Evolutionary conservation across 345 rosid species (phyloP), one percentile per base, ranked within the genome.

Genomic region (Stellera chamaejasme): DNA sequence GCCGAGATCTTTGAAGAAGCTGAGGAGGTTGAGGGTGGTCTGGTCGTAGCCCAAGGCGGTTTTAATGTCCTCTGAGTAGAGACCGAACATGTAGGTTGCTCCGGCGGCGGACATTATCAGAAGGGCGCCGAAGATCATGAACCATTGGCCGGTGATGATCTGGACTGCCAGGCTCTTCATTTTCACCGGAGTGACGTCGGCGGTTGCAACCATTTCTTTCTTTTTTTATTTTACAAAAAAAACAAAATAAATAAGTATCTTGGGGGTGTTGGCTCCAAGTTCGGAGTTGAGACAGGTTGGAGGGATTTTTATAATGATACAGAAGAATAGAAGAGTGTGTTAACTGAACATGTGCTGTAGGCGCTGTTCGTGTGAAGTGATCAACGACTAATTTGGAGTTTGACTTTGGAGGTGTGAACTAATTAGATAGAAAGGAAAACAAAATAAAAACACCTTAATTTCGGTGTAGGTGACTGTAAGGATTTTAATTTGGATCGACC

Each of bases 1-100:
- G 0, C 90, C 90, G 0, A 83, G 58, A 46, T 83, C 90, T 44
- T 83, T 83, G 75, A 75, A 83, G 72, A 80, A 80, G 51, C 86
- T 78, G 27, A 83, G 80, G 26, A 83, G 69, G 55, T 64, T 80
- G 46, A 83, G 70, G 53, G 90, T 83, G n/a, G 78, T 63, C 57
- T 83, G 90, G 67, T 83, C 86, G 42, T 83, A 83, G 2, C 82
- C 79, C 0, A 83, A 65, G 13, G 74, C 3, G 0, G 1, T 0
- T 56, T 83, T 83, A 28, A 83, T 76, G 0, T 69, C 80, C 1
- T 3, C 2, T 0, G 90, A 83, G 71, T 80, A 83, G 16, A 74
- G 69, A 2, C 70, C 46, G 55, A 83, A 83, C 75, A 83, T 76
- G 75, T 83, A 83, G 49, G 83, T 83, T 2, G 83, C 83, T 13